Percentiles rank a stretch among this genome's conserved stretches.
Evolutionary conservation across 768 basidiomycete species (phyloP).

Genomic region (Kondoa malvinella): DNA sequence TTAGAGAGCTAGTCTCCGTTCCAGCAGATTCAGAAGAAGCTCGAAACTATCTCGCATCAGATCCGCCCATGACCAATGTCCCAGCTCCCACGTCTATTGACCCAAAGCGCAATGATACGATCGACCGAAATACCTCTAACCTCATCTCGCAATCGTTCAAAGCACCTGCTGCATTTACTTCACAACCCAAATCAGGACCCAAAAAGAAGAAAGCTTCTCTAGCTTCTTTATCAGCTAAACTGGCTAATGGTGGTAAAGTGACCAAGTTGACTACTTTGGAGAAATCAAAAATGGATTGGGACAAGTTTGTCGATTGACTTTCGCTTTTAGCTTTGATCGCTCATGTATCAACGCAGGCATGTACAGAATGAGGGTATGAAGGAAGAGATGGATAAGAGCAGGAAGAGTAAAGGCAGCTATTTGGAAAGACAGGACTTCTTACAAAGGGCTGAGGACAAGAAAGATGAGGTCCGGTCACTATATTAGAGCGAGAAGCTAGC

Average conservation of each 20-base stretch:
- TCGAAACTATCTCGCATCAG: conserved; percentile 46
- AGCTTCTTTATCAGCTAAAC: conserved; percentile 39
- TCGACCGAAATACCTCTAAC: background rate
- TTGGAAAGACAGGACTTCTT: conserved; percentile 73
- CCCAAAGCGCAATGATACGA: conserved; percentile 2
- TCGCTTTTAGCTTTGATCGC: background rate
- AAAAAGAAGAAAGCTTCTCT: conserved; percentile 42
- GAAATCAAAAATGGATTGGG: conserved; percentile 78
- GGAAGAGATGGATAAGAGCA: conserved; percentile 58
- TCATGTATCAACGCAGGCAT: conserved; percentile 6
- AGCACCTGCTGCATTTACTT: conserved; percentile 12
- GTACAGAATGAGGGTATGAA: conserved; percentile 34
- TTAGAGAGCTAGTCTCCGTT: conserved; percentile 9
- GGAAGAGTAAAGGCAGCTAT: conserved; percentile 53
- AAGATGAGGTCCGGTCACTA: conserved; percentile 40
- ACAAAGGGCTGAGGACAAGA: conserved; percentile 53
- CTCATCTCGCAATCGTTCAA: conserved; percentile 11
- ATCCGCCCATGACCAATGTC: background rate
- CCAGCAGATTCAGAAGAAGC: conserved; percentile 59
- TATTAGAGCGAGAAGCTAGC: too few species aligned
- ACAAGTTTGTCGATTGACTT: conserved; percentile 21
- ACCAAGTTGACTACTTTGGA: conserved; percentile 70
- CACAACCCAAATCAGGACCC: conserved; percentile 35
- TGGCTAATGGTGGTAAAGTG: conserved; percentile 35
- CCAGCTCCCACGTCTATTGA: background rate